These are phyloP conservation scores for Striga asiatica DNA, from an alignment of 257 asterid species.

Conservation along the genomic window DNA sequence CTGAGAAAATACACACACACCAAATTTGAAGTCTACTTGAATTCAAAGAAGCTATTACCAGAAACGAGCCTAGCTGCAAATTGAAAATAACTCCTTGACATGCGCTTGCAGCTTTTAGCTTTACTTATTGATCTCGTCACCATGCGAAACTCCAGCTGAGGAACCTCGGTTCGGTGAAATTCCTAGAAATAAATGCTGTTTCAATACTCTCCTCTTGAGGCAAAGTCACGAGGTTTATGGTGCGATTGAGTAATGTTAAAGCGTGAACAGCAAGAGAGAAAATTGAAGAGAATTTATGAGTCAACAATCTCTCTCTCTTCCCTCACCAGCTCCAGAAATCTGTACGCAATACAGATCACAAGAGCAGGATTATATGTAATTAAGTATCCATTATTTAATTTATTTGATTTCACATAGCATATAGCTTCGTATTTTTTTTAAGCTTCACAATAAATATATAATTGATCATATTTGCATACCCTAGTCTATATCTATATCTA, in stretches of 20 bases:
- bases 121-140: background rate
- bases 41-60: background rate
- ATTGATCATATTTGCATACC: too few species aligned
- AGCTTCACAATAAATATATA: too few species aligned
- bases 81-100: background rate
- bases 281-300: background rate
- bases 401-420: too few species aligned
- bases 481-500: too few species aligned
- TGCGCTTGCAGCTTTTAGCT: background rate
- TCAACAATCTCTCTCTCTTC: too few species aligned
- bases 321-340: too few species aligned
- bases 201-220: too few species aligned
- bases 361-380: too few species aligned
- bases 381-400: too few species aligned
- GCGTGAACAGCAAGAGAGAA: background rate
- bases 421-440: too few species aligned
- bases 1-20: too few species aligned
- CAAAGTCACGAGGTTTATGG: background rate
- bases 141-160: background rate
- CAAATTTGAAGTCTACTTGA: background rate
- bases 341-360: too few species aligned
- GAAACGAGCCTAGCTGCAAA: background rate
- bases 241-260: background rate
- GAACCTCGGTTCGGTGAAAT: background rate
- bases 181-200: background rate